phyloP scores from a whole-genome alignment of 1,284 basidiomycete species.

The Jaminaea rosea region DNA sequence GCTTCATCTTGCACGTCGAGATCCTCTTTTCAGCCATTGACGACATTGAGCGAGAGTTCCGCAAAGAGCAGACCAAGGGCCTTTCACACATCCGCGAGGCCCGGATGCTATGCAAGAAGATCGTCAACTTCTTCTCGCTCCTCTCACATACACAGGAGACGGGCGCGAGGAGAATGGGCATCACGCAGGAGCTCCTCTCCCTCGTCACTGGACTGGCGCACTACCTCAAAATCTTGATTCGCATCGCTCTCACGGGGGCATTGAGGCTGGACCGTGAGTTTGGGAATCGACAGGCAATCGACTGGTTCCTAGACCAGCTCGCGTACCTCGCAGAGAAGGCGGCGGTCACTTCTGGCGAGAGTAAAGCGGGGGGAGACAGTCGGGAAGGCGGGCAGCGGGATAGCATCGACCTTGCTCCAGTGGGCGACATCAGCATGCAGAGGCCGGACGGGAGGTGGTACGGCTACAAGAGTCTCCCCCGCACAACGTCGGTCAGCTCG shows the following conservation, averaged over 20 bases:
- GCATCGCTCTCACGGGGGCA: slow-evolving; percentile 90
- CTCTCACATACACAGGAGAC: slow-evolving; percentile 93
- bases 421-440: neutral
- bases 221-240: slow-evolving; percentile 97
- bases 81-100: slow-evolving; percentile 98
- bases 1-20: slow-evolving; percentile 96
- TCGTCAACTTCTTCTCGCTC: slow-evolving; percentile 94
- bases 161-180: slow-evolving; percentile 76
- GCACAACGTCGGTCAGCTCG: slow-evolving; percentile 23
- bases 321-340: slow-evolving; percentile 62
- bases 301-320: slow-evolving; percentile 80
- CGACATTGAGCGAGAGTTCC: slow-evolving; percentile 83
- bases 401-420: neutral
- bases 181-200: slow-evolving; percentile 94
- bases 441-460: slow-evolving; percentile 28
- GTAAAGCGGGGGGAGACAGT: neutral
- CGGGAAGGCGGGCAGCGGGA: neutral
- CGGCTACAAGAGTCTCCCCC: slow-evolving; percentile 38
- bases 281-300: slow-evolving; percentile 69
- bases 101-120: slow-evolving; percentile 95
- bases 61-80: slow-evolving; percentile 60
- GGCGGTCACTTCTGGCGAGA: neutral
- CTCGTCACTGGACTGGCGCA: slow-evolving; percentile 96
- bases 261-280: slow-evolving; percentile 89
- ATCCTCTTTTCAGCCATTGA: slow-evolving; percentile 95